phyloP scores from a whole-genome alignment of 352 stramenopile genomes.

The Phytophthora rubi region DNA sequence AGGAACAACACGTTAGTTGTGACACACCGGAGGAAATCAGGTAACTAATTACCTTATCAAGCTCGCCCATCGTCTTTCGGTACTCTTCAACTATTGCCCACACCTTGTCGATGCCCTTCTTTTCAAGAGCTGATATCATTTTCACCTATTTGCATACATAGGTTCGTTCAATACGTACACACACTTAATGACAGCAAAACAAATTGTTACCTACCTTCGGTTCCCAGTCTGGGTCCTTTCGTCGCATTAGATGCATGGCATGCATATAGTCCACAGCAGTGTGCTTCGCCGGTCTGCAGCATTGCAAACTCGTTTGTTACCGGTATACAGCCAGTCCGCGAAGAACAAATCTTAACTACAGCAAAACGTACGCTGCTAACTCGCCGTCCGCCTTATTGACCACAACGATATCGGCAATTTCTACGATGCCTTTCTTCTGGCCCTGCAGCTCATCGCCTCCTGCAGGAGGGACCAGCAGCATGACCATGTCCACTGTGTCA shows the following conservation, averaged over 20 bases:
- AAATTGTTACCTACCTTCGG: constrained; percentile 55
- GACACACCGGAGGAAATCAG: background rate
- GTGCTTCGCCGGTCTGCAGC: constrained; percentile 66
- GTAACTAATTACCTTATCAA: constrained; percentile 50
- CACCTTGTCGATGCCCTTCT: constrained; percentile 75
- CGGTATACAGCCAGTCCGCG: background rate
- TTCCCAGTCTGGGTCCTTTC: constrained; percentile 85
- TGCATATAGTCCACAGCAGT: constrained; percentile 82
- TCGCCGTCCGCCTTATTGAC: constrained; percentile 98
- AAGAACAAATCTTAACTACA: background rate
- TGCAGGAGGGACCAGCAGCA: constrained; percentile 95
- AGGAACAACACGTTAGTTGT: background rate
- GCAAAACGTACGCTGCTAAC: constrained; percentile 50
- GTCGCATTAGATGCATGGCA: constrained; percentile 81
- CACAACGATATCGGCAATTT: constrained; percentile 96
- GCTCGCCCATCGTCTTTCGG: constrained; percentile 55
- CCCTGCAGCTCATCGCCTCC: constrained; percentile 97
- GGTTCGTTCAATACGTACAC: constrained; percentile 3
- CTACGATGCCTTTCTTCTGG: constrained; percentile 99
- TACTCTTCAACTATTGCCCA: constrained; percentile 74
- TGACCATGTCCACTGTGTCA: constrained; percentile 96
- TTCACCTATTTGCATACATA: constrained; percentile 49
- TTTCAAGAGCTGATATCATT: constrained; percentile 72
- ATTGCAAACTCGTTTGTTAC: background rate
- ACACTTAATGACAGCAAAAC: background rate